A percentile compares a stretch with the other conserved stretches of the same genome.
These are phyloP conservation scores for Isochrysis galbana DNA, from an alignment of 78 protist genomes.

Conservation along the genomic window DNA sequence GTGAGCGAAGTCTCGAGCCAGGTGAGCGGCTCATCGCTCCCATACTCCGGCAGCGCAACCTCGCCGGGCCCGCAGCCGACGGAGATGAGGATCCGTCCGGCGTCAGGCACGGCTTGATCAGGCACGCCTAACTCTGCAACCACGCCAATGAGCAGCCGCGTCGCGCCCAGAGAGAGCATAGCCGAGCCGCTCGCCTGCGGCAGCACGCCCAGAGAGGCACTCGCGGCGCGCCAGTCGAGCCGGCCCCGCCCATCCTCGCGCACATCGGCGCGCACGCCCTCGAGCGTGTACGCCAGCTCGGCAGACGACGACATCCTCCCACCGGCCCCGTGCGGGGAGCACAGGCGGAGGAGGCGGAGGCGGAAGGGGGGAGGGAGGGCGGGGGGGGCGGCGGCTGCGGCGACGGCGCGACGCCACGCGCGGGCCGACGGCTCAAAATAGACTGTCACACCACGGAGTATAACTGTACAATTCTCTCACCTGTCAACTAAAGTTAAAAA, in stretches of 20 bases:
- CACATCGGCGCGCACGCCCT: neutral
- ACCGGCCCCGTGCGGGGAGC: too few species aligned
- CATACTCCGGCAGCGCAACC: neutral
- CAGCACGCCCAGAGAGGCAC: neutral
- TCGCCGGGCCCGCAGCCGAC: neutral
- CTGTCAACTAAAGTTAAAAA: too few species aligned
- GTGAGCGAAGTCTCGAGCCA: neutral
- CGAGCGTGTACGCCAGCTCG: neutral
- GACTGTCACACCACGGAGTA: too few species aligned
- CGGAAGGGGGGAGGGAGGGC: too few species aligned
- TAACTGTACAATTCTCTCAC: too few species aligned
- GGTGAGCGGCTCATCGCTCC: neutral
- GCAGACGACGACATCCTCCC: neutral
- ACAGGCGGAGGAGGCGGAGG: too few species aligned
- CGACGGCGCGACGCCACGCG: too few species aligned
- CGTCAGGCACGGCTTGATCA: neutral
- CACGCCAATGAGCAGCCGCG: neutral
- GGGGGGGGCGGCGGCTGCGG: too few species aligned
- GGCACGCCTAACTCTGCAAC: neutral
- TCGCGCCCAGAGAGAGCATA: neutral
- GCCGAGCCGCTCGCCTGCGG: slow-evolving; percentile 11
- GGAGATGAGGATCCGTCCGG: neutral
- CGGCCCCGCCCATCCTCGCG: slow-evolving; percentile 7
- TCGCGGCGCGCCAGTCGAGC: neutral
- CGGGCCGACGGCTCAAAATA: too few species aligned